Evolutionary conservation across 2,329 filamentous ascomycete species (phyloP), one percentile per base, ranked within the genome.

Genomic region (Fusarium equiseti): DNA sequence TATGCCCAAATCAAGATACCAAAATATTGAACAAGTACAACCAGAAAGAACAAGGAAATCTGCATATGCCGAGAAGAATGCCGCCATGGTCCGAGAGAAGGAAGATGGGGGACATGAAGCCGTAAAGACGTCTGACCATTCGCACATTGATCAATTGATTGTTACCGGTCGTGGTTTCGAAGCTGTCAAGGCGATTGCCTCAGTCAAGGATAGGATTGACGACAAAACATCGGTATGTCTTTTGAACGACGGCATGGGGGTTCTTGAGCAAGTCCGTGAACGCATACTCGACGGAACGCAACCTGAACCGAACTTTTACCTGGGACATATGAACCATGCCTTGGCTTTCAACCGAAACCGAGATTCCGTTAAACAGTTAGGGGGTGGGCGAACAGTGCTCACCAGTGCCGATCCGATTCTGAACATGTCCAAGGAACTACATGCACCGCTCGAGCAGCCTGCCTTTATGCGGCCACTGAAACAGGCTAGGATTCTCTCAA

Each of bases 171-270:
- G 73, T 7, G 80, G 78, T 0, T 90, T 91, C 76, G 86, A 91
- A 24, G 79, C 80, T 2, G 82, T 86, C 13, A 77, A 84, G 38
- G 89, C 90, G 3, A 77, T 97, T 26, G 76, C 83, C 6, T 81
- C 84, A 1, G 83, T 96, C 58, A 87, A 85, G 58, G 86, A 93
- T 74, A 88, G 93, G 12, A 81, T 97, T n/a, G 85, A 87, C 45
- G 83, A 86, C 5, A 82, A 89, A 29, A 93, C 91, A 2, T 92
- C 93, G 0, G 86, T 97, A 10, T 89, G 92, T 63, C 87, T 97
- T 59, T 79, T 97, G 59, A 91, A 94, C 60, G 92, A 95, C 68
- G 94, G 95, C 2, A 88, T 98, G 79, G 95, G 96, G 1, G 83
- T 94, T 3, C 84, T 94, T n/a, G 94, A 98, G 51, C 87, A 90